Percentiles rank a stretch among this genome's conserved stretches.
Conservation (phyloP, 2,329 filamentous ascomycete genomes). For the Paramyrothecium roridum region DNA sequence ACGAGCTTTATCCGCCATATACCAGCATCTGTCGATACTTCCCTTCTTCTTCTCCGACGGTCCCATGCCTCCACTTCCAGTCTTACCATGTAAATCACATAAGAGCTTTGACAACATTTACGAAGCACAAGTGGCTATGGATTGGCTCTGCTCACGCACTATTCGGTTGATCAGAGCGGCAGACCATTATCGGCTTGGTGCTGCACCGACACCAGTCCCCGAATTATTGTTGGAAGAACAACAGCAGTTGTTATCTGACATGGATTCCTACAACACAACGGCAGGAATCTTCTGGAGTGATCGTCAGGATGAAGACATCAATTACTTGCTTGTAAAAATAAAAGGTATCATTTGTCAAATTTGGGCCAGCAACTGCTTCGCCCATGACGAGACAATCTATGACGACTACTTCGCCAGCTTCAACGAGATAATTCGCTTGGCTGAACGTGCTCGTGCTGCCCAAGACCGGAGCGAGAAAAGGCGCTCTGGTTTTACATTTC, state of each 20-base stretch:
- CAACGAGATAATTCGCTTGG: slow-evolving; percentile 22
- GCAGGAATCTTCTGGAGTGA: slow-evolving; percentile 18
- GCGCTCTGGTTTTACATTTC: slow-evolving; percentile 33
- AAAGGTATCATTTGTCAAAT: background rate
- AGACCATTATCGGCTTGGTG: slow-evolving; percentile 20
- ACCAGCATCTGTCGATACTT: slow-evolving; percentile 34
- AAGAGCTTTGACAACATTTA: slow-evolving; percentile 9
- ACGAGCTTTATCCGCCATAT: slow-evolving; percentile 27
- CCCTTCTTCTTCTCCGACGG: slow-evolving; percentile 32
- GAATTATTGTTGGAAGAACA: slow-evolving; percentile 17
- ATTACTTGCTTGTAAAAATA: slow-evolving; percentile 16
- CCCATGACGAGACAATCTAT: background rate
- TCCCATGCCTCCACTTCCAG: slow-evolving; percentile 3
- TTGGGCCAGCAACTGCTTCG: background rate
- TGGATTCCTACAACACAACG: slow-evolving; percentile 10
- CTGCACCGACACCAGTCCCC: slow-evolving; percentile 7
- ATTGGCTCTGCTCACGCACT: slow-evolving; percentile 19
- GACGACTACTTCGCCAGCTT: slow-evolving; percentile 17
- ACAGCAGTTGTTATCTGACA: slow-evolving; percentile 9
- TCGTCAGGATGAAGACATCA: slow-evolving; percentile 4
- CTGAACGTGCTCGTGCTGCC: slow-evolving; percentile 9
- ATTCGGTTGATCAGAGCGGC: slow-evolving; percentile 24
- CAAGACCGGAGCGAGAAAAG: background rate
- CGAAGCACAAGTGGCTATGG: slow-evolving; percentile 26
- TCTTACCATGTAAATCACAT: background rate